Conservation (phyloP, 768 basidiomycete genomes). For the Pleurotus citrinopileatus region DNA sequence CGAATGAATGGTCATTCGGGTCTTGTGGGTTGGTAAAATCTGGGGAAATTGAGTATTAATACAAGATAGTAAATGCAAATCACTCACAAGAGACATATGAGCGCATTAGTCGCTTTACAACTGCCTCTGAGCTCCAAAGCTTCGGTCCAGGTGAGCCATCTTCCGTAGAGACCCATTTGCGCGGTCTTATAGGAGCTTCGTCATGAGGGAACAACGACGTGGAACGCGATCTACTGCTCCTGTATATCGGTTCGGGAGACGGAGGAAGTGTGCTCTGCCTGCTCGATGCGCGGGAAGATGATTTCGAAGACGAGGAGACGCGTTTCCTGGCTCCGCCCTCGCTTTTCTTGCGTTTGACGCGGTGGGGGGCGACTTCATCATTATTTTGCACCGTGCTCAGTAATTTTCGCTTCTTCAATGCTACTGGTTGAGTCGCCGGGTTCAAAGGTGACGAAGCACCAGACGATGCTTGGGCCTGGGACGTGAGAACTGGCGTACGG, state of each 20-base stretch:
- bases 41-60: slow-evolving; percentile 25
- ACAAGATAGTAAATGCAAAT: slow-evolving; percentile 5
- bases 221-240: slow-evolving; percentile 62
- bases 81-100: slow-evolving; percentile 68
- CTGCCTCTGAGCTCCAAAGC: slow-evolving; percentile 62
- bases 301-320: slow-evolving; percentile 31
- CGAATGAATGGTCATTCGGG: slow-evolving; percentile 59
- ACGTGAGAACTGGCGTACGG: slow-evolving; percentile 16
- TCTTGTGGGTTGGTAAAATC: slow-evolving; percentile 72
- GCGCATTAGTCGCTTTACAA: slow-evolving; percentile 60
- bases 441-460: slow-evolving; percentile 25
- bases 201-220: slow-evolving; percentile 49
- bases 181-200: slow-evolving; percentile 32
- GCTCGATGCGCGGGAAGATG: slow-evolving; percentile 42
- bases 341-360: slow-evolving; percentile 39
- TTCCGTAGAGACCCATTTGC: slow-evolving; percentile 50
- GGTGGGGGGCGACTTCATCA: slow-evolving; percentile 14
- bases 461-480: slow-evolving; percentile 16
- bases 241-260: slow-evolving; percentile 56
- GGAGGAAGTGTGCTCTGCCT: slow-evolving; percentile 36
- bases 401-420: slow-evolving; percentile 33
- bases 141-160: slow-evolving; percentile 48
- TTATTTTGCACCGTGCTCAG: slow-evolving; percentile 13
- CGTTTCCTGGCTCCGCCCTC: slow-evolving; percentile 29
- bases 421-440: slow-evolving; percentile 23